Base-by-base conservation (phyloP, 2,329 filamentous ascomycete genomes). In the Diaporthe vaccinii region DNA sequence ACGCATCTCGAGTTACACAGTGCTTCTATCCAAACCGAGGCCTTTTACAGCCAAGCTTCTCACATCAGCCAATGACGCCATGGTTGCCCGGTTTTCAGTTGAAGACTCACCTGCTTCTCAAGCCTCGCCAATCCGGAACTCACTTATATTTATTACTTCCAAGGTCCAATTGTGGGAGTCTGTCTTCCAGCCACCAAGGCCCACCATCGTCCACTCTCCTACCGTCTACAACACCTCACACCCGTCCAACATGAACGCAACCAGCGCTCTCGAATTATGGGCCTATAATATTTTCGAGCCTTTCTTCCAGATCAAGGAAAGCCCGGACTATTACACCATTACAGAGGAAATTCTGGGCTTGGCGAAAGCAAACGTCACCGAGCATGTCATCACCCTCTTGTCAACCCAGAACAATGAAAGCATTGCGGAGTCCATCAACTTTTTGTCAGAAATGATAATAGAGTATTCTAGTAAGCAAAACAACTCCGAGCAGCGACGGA, bases 51-150 rank as follows among this genome's bases (percentile, higher is more conserved):
- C 57, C 34, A 22, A 28, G 20, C n/a, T 36, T 59, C 34, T 39
- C 34, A 59, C 57, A 39, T 59, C 57, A 59, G 57, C 34, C 12
- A 39, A n/a, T 59, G 57, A 59, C 34, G 28, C 34, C 34, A 59
- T 59, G 9, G 15, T 10, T 15, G 22, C 22, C 10, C 41, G 12
- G 2, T 39, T 59, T 25, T 25, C 3, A 22, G 17, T 2, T 4
- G 1, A 8, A 9, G 34, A 28, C 7, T 22, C 17, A 6, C 5
- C 3, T 22, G 1, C 6, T 49, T 17, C 17, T 22, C 17, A 49
- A 20, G 44, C 6, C 44, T 22, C 1, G 17, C 8, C 8, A 10
- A 15, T 22, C 17, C 7, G 20, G 8, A 22, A 7, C 8, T 10
- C 28, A 2, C 9, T 8, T 55, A 15, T 3, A 9, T 55, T 31